Evolutionary conservation across 805 yeast species (phyloP).

Genomic region (Cyberlindnera bimundalis): DNA sequence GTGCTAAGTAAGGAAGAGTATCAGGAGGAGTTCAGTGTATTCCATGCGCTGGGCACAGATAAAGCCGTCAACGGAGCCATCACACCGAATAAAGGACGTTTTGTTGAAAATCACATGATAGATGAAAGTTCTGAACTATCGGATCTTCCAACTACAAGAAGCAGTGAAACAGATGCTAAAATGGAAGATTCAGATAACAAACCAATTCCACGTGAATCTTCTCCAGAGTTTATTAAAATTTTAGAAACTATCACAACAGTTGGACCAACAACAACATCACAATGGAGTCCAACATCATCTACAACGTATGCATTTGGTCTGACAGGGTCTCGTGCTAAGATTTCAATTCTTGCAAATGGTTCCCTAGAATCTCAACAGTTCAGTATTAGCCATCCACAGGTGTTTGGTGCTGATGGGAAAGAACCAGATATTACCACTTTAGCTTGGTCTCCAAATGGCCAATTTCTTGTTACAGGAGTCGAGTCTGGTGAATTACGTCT

Average conservation of each 20-base stretch:
- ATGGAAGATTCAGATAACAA: neutral
- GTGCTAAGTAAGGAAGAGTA: conserved; percentile 17
- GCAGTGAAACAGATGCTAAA: conserved; percentile 7
- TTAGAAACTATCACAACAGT: conserved; percentile 38
- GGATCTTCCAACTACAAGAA: neutral
- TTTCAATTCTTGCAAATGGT: conserved; percentile 32
- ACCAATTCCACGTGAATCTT: conserved; percentile 7
- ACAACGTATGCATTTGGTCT: conserved; percentile 53
- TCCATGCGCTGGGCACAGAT: conserved; percentile 50
- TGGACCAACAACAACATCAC: conserved; percentile 42
- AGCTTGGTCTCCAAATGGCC: conserved; percentile 69
- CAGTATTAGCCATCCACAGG: conserved; percentile 33
- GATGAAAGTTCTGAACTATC: neutral
- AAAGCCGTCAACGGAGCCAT: conserved; percentile 29
- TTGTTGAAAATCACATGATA: conserved; percentile 7
- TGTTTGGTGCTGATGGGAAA: conserved; percentile 16
- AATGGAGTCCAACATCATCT: conserved; percentile 54
- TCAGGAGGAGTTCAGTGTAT: conserved; percentile 42
- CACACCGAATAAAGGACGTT: conserved; percentile 23
- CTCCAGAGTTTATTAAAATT: conserved; percentile 32
- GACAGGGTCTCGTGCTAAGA: conserved; percentile 43
- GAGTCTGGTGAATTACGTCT: conserved; percentile 70
- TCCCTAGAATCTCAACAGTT: conserved; percentile 15
- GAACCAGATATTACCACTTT: conserved; percentile 32
- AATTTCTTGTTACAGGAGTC: conserved; percentile 57